Evolutionary conservation across 192 early-diverging fungal genomes (phyloP), one percentile per base, ranked within the genome.

Genomic region (Thamnidium elegans): DNA sequence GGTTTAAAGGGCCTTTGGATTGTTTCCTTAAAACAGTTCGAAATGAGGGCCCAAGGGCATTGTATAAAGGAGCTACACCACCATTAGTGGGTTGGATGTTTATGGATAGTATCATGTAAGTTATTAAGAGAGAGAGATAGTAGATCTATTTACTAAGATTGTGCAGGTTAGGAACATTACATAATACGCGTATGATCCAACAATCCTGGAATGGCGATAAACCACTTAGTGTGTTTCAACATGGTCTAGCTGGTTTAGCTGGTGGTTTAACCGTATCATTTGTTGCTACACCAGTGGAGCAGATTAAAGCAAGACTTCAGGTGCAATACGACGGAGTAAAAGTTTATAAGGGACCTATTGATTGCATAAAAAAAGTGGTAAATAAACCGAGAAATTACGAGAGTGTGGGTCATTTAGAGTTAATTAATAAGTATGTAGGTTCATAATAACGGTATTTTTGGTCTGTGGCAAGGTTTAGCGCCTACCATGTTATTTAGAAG

Each of bases 61-160:
- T 97, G 5, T 97, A 97, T 79, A 94, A 94, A 70, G 95, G 95
- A 47, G 92, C 94, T 13, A 94, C 92, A 20, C 92, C 93, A 9
- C 95, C 95, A 17, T 72, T 97, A 50, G 67, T 97, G 52, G 95
- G 95, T 11, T 97, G 93, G 93, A 86, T 87, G 2, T 78, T 91
- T 53, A 94, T 95, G 92, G 93, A 95, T 51, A 84, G 82, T 67
- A 70, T 83, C 36, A 84, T 84, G 84, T 83, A 76, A 74, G 73
- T 23, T 43, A 20, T 7, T 19, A 47, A 23, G 17, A 13, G 14
- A 48, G 31, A 58, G 13, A 19, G 36, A 7, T 58, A 39, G n/a
- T 58, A 32, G 23, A 50, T 31, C 26, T 36, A n/a, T 17, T 5
- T n/a, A 19, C 3, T 23, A 31, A 42, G 13, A 54, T 26, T 62